A percentile compares a stretch with the other conserved stretches of the same genome.
phyloP scores from a whole-genome alignment of 257 asterid species.

The Solanum pennellii region DNA sequence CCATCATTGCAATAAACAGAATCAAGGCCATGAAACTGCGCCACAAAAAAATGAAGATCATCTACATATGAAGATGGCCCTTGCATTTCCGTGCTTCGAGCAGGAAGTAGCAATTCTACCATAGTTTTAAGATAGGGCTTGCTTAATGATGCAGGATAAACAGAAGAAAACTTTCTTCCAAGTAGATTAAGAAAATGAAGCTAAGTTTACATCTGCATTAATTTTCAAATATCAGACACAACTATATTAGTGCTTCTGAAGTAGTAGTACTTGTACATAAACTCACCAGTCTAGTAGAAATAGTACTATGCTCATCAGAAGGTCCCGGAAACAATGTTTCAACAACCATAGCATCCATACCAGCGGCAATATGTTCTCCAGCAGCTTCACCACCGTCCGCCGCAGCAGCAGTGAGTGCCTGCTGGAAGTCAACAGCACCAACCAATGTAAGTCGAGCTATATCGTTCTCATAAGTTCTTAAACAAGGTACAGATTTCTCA shows the following conservation, averaged over 20 bases:
- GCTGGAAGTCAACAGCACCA: slow-evolving; percentile 69
- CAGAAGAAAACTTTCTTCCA: background rate
- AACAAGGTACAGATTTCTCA: slow-evolving; percentile 24
- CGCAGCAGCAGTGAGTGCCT: slow-evolving; percentile 87
- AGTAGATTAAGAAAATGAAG: background rate
- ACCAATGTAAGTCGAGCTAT: slow-evolving; percentile 57
- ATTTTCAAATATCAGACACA: background rate
- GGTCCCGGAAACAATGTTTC: slow-evolving; percentile 71
- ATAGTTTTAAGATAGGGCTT: background rate
- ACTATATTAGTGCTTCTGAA: background rate
- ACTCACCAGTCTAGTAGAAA: slow-evolving; percentile 33
- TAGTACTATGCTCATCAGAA: slow-evolving; percentile 43
- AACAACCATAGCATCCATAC: slow-evolving; percentile 58
- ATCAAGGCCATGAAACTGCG: background rate
- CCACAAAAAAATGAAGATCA: background rate
- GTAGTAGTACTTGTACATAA: background rate
- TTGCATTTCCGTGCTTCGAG: background rate
- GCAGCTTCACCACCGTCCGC: slow-evolving; percentile 89
- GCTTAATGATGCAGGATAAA: background rate
- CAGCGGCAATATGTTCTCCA: slow-evolving; percentile 51
- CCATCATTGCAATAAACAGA: background rate
- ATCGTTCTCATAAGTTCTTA: slow-evolving; percentile 73
- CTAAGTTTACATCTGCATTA: background rate
- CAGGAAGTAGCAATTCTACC: background rate
- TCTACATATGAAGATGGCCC: background rate